Conservation (phyloP, 441 rosid species). For the Adansonia gregorii region DNA sequence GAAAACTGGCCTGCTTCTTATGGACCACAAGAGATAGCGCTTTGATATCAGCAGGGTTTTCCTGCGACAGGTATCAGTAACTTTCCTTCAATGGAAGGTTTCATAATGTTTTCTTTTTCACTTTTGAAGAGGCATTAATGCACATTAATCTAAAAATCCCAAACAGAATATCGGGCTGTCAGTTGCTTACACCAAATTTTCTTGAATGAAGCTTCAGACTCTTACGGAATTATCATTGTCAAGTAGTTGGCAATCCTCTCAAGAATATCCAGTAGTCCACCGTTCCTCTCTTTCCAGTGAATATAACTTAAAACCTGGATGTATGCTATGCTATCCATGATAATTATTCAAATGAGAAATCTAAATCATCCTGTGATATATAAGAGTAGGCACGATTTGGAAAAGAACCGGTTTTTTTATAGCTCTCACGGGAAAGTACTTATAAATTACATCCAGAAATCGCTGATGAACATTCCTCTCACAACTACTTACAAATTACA, state of each 20-base stretch:
- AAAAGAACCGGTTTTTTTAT: slow-evolving; percentile 20
- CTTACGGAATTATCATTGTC: slow-evolving; percentile 21
- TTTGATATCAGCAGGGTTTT: background rate
- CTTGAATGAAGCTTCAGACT: slow-evolving; percentile 20
- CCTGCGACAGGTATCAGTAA: slow-evolving; percentile 20
- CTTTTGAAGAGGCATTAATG: background rate
- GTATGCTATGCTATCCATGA: background rate
- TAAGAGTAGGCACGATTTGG: background rate
- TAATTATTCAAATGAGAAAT: background rate
- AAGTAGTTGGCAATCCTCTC: slow-evolving; percentile 23
- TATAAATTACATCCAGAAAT: slow-evolving; percentile 26
- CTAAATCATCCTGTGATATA: background rate
- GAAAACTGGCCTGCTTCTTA: background rate
- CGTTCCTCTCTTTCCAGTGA: slow-evolving; percentile 5
- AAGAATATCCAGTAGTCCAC: background rate
- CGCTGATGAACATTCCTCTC: background rate
- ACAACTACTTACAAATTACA: slow-evolving; percentile 32
- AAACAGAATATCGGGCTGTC: slow-evolving; percentile 21
- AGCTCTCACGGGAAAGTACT: background rate
- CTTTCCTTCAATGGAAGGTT: slow-evolving; percentile 28
- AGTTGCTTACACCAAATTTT: slow-evolving; percentile 27
- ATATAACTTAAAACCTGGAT: background rate
- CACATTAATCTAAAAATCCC: slow-evolving; percentile 16
- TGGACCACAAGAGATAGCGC: slow-evolving; percentile 36
- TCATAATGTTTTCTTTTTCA: background rate